Evolutionary conservation across 2,329 filamentous ascomycete genomes (phyloP).

Genomic region (Dothistroma pini): DNA sequence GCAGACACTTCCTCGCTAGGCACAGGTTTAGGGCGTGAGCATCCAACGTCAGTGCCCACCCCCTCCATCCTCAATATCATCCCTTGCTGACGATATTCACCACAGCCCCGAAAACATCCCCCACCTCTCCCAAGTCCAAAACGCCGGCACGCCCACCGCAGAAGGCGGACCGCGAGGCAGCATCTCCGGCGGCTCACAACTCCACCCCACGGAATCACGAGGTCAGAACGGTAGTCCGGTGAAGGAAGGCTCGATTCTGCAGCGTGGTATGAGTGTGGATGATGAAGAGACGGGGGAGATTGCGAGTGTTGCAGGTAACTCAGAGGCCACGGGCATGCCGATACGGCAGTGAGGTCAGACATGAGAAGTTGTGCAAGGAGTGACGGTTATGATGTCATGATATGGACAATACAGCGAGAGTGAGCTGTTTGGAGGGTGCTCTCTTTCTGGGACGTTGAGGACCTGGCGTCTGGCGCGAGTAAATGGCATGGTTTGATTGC

Average conservation of each 20-base stretch:
- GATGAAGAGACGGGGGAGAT: conserved; percentile 46
- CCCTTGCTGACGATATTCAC: conserved; percentile 9
- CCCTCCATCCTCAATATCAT: conserved; percentile 31
- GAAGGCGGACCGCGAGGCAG: conserved; percentile 21
- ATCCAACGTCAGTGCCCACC: conserved; percentile 70
- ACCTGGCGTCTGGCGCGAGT: conserved; percentile 3
- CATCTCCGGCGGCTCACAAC: conserved; percentile 23
- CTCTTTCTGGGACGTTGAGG: background rate
- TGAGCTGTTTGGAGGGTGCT: background rate
- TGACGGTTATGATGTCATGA: background rate
- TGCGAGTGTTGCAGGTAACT: background rate
- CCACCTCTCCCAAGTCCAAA: conserved; percentile 33
- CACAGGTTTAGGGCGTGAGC: conserved; percentile 88
- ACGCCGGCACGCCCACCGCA: conserved; percentile 16
- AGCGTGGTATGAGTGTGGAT: conserved; percentile 72
- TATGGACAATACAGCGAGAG: background rate
- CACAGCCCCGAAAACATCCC: conserved; percentile 38
- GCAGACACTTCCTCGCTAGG: conserved; percentile 74
- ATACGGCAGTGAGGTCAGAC: conserved; percentile 8
- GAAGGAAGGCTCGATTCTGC: conserved; percentile 85
- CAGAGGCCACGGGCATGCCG: conserved; percentile 7
- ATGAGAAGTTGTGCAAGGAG: background rate
- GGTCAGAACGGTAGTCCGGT: conserved; percentile 71
- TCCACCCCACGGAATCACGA: conserved; percentile 42
- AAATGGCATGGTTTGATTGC: background rate